Conservation (phyloP, 2,329 filamentous ascomycete species). For the Lasiodiplodia sp. region DNA sequence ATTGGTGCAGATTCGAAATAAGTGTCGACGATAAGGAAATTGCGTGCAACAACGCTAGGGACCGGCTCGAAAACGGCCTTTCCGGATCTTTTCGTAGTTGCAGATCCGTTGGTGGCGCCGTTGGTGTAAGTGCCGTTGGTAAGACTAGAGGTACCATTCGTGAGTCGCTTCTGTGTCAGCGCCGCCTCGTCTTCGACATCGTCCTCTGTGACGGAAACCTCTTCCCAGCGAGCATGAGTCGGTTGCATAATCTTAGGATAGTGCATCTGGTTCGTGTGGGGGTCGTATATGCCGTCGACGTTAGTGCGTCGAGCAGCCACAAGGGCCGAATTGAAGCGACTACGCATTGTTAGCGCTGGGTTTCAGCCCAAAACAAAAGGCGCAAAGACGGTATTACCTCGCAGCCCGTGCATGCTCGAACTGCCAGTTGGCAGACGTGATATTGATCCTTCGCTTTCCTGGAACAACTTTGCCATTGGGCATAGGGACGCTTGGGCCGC, state of each 20-base stretch:
- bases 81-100: slow-evolving; percentile 28
- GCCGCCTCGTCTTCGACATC: slow-evolving; percentile 35
- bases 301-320: slow-evolving; percentile 72
- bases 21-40: slow-evolving; percentile 69
- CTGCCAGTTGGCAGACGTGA: slow-evolving; percentile 97
- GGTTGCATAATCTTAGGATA: slow-evolving; percentile 90
- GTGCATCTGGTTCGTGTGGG: slow-evolving; percentile 91
- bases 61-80: slow-evolving; percentile 60
- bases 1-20: slow-evolving; percentile 65
- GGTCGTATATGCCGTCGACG: slow-evolving; percentile 82
- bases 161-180: slow-evolving; percentile 20
- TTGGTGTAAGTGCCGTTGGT: slow-evolving; percentile 40
- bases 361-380: slow-evolving; percentile 32
- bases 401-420: slow-evolving; percentile 91
- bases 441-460: slow-evolving; percentile 81
- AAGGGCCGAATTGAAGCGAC: slow-evolving; percentile 83
- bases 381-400: slow-evolving; percentile 65
- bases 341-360: slow-evolving; percentile 48
- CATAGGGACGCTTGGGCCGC: slow-evolving; percentile 76
- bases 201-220: slow-evolving; percentile 58
- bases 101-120: slow-evolving; percentile 19
- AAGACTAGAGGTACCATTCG: slow-evolving; percentile 46
- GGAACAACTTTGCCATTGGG: slow-evolving; percentile 76
- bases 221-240: slow-evolving; percentile 83
- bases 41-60: slow-evolving; percentile 65